Base-by-base conservation (phyloP, 495 filamentous ascomycete species). In the Podospora anserina region DNA sequence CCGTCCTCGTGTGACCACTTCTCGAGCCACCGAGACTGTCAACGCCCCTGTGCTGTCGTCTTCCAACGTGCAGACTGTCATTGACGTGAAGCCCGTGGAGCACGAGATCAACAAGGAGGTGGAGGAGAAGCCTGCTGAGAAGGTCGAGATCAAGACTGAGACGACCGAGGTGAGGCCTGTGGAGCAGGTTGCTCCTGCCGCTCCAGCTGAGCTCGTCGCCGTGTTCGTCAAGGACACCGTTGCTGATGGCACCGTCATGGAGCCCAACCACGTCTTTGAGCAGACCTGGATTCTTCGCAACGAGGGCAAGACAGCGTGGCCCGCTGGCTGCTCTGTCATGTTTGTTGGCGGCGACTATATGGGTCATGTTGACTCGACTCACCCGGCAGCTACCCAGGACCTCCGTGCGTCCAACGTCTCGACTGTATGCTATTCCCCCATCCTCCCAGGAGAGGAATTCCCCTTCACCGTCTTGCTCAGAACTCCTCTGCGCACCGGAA, bases 201-300 rank as follows among this genome's bases (percentile, higher is more conserved):
- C 75, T 23, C 39, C 58, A 26, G 27, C 39, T 16, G 76, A 85
- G 11, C 87, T 92, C 49, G 82, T 88, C 69, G 94, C 94, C 61
- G 83, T 88, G 71, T 99, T 92, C 75, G 80, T 94, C 65, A 84
- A 87, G 65, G 96, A 99, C 72, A 87, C 85, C 4, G 82, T 97
- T 67, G 70, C 84, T 3, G 95, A 99, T 77, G 92, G 92, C 57
- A 88, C 91, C n/a, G 73, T 84, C 62, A 73, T 95, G 56, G 75
- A 83, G 44, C 87, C 91, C 3, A 87, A 88, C 73, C 80, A 86
- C 30, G 83, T 88, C 53, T 97, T 99, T 78, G 85, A 90, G 64
- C 94, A 99, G 76, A 92, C 90, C 4, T 99, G 96, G 96, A 90
- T 91, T 55, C 84, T 99, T 44, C 88, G 88, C 76, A 98, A 98